These are phyloP conservation scores for Pseudoneurospora amorphoporcata DNA, from an alignment of 495 filamentous ascomycete genomes.

Conservation along the genomic window DNA sequence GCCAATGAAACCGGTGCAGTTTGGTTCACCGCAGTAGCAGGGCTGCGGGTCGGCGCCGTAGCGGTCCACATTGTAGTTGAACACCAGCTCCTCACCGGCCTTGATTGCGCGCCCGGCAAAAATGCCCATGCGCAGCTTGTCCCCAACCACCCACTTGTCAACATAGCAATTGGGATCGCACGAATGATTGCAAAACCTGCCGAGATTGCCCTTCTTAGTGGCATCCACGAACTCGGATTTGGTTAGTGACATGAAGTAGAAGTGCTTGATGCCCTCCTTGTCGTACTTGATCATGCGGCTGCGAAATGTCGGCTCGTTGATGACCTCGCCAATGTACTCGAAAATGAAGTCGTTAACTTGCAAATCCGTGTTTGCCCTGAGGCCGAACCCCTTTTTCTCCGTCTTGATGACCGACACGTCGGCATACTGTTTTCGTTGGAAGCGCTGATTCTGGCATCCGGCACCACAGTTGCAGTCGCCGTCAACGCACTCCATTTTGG, in stretches of 20 bases:
- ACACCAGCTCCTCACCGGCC: conserved; percentile 92
- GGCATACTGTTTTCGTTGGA: conserved; percentile 84
- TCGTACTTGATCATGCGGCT: conserved; percentile 85
- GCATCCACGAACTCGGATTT: conserved; percentile 97
- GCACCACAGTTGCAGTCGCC: conserved; percentile 76
- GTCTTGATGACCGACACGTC: conserved; percentile 91
- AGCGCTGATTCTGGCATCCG: conserved; percentile 89
- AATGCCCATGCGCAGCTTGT: conserved; percentile 97
- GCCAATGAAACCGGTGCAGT: conserved; percentile 93
- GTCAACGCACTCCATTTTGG: conserved; percentile 90
- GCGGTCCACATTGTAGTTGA: conserved; percentile 99
- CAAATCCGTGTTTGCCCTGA: conserved; percentile 70
- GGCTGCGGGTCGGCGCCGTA: conserved; percentile 95
- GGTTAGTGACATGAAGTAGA: conserved; percentile 99
- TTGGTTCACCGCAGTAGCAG: conserved; percentile 91
- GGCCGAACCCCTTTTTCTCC: conserved; percentile 90
- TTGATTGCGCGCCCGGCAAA: conserved; percentile 83
- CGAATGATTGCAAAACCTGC: conserved; percentile 97
- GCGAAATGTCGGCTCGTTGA: conserved; percentile 82
- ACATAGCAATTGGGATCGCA: conserved; percentile 99
- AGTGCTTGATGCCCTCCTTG: conserved; percentile 93
- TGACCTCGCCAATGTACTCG: conserved; percentile 98
- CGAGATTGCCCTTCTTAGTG: conserved; percentile 92
- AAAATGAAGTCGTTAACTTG: conserved; percentile 83
- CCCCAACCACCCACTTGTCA: conserved; percentile 99